phyloP scores from a whole-genome alignment of 257 asterid genomes.

The Osmanthus fragrans region DNA sequence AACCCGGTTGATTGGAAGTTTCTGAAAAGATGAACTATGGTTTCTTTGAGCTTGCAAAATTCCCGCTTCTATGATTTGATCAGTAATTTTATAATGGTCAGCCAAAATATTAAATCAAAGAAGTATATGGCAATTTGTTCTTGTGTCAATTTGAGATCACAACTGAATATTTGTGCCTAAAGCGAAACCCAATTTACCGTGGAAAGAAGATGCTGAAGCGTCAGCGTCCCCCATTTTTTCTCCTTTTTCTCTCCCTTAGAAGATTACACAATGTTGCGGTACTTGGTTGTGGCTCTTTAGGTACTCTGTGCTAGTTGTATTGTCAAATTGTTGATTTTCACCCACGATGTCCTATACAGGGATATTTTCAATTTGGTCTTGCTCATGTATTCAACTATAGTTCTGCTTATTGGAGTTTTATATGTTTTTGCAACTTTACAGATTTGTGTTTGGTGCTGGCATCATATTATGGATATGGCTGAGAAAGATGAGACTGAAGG shows the following conservation, averaged over 20 bases:
- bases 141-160: neutral
- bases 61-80: neutral
- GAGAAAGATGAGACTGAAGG: conserved; percentile 95
- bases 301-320: neutral
- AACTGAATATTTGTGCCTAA: neutral
- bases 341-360: neutral
- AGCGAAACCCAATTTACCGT: neutral
- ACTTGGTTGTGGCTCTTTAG: neutral
- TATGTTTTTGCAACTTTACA: conserved; percentile 30
- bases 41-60: neutral
- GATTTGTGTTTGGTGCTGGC: conserved; percentile 99
- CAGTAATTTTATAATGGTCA: neutral
- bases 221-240: neutral
- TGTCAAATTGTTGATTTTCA: neutral
- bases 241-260: neutral
- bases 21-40: neutral
- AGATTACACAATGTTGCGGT: neutral
- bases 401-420: conserved; percentile 16
- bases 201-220: neutral
- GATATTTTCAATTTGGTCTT: neutral
- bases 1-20: neutral
- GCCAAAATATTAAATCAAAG: neutral
- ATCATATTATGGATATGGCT: conserved; percentile 96
- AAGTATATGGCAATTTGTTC: neutral
- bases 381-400: conserved; percentile 4